Evolutionary conservation across 345 rosid genomes (phyloP).

Genomic region (Clarkia xantiana): DNA sequence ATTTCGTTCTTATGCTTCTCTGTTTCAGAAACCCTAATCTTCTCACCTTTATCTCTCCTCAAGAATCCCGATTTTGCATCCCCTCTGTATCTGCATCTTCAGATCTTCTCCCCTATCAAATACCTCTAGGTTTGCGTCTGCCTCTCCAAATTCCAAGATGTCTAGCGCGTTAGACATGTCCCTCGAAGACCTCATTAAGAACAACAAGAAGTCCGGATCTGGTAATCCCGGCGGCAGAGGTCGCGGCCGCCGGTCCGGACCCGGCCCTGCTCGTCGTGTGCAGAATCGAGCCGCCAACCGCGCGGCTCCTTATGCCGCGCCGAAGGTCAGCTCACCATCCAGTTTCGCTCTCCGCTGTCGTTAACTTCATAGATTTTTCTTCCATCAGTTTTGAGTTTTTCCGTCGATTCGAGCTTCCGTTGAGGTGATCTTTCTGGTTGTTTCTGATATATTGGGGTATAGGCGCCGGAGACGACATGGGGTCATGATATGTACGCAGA

Average conservation of each 20-base stretch:
- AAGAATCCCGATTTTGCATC: not conserved
- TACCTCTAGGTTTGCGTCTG: conserved; percentile 1
- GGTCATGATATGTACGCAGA: conserved; percentile 72
- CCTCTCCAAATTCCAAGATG: conserved; percentile 26
- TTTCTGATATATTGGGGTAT: conserved; percentile 13
- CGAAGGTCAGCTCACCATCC: conserved; percentile 17
- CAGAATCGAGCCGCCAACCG: conserved; percentile 52
- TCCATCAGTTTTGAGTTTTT: conserved; percentile 2
- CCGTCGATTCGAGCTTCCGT: conserved; percentile 6
- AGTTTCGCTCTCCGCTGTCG: conserved; percentile 2
- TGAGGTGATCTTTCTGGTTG: conserved; percentile 8
- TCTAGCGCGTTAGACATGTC: conserved; percentile 86
- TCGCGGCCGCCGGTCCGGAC: conserved; percentile 28
- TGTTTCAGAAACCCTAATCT: too few relatives aligned
- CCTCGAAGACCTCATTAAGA: conserved; percentile 89
- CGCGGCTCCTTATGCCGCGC: conserved; percentile 45
- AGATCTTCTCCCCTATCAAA: not conserved
- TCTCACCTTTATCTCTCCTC: too few relatives aligned
- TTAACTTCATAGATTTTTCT: not conserved
- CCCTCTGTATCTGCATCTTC: not conserved
- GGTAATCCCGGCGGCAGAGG: conserved; percentile 38
- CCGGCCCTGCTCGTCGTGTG: conserved; percentile 47
- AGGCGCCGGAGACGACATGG: conserved; percentile 93
- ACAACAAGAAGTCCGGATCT: conserved; percentile 60
- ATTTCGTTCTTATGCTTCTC: too few relatives aligned